Evolutionary conservation across 2,329 filamentous ascomycete species (phyloP), one percentile per base, ranked within the genome.

Genomic region (Calonectria montana): DNA sequence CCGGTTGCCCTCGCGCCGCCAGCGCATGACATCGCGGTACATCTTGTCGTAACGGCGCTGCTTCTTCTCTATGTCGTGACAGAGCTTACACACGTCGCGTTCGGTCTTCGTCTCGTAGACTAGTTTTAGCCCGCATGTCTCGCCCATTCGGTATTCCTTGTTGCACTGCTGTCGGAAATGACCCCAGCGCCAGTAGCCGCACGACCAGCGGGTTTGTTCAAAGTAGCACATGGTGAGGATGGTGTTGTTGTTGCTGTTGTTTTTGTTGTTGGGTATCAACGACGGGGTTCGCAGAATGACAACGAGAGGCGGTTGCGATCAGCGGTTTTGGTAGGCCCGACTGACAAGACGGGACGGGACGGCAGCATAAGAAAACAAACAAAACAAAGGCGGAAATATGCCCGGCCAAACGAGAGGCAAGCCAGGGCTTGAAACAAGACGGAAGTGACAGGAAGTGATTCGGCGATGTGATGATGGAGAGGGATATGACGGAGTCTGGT

Each of bases 101-200:
- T 93, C 88, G 71, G 87, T 87, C 75, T 91, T 88, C 29, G 94
- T 96, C 78, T 91, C 87, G 87, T 94, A 95, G 81, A 98, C 92
- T 75, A 98, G 90, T 86, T 95, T 97, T 86, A 98, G 93, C 73
- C 96, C 96, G 85, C 96, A 98, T 43, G 96, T 98, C 88, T 98
- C 96, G 80, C 96, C 96, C 77, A 94, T 98, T 76, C 96, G 94
- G 86, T 97, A 97, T 84, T 98, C 96, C 85, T 95, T 95, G 84
- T 94, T 93, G 89, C 96, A 98, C 83, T 97, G 96, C 84, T 96
- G 91, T 76, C 94, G 92, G 87, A 98, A 98, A 86, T 93, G 93
- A 76, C 94, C 94, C 96, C 96, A 98, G 84, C 95, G 95, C 93
- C 94, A 98, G 89, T 95, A 96, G 81, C 94, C 94, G 86, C 96